Evolutionary conservation across 306 rosid species (phyloP).

Genomic region (Abrus pulchellus): DNA sequence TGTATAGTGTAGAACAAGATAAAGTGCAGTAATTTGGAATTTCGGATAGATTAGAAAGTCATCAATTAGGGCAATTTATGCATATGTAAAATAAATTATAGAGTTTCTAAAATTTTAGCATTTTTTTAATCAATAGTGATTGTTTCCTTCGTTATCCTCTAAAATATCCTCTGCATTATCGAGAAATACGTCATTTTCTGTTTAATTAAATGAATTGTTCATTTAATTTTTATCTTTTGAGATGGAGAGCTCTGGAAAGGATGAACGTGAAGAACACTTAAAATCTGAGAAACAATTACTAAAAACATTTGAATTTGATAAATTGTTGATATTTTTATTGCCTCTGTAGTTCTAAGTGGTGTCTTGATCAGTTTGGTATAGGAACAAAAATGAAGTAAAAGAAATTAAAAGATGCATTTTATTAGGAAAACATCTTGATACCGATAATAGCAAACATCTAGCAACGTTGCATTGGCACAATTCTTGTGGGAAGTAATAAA

Average conservation of each 20-base stretch:
- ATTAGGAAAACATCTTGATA: background rate
- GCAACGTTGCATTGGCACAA: background rate
- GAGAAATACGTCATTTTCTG: background rate
- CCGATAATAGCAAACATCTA: too few relatives aligned
- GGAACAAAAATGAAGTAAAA: background rate
- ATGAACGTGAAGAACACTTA: background rate
- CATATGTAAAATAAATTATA: background rate
- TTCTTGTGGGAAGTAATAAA: conserved; percentile 9
- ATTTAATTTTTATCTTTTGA: background rate
- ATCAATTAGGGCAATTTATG: too few relatives aligned
- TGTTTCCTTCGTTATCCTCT: background rate
- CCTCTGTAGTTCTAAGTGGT: background rate
- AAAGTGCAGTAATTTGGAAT: too few relatives aligned
- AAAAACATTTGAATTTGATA: background rate
- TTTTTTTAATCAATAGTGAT: background rate
- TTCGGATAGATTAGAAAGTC: too few relatives aligned
- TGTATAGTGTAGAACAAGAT: too few relatives aligned
- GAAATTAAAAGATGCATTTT: background rate
- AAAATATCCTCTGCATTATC: background rate
- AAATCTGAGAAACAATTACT: background rate
- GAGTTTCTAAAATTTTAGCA: background rate
- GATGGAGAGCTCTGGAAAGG: background rate
- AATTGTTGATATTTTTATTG: background rate
- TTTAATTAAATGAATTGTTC: background rate
- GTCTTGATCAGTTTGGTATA: background rate